Evolutionary conservation across 352 stramenopile species (phyloP), one percentile per base, ranked within the genome.

Genomic region (Pythium dissotocum): DNA sequence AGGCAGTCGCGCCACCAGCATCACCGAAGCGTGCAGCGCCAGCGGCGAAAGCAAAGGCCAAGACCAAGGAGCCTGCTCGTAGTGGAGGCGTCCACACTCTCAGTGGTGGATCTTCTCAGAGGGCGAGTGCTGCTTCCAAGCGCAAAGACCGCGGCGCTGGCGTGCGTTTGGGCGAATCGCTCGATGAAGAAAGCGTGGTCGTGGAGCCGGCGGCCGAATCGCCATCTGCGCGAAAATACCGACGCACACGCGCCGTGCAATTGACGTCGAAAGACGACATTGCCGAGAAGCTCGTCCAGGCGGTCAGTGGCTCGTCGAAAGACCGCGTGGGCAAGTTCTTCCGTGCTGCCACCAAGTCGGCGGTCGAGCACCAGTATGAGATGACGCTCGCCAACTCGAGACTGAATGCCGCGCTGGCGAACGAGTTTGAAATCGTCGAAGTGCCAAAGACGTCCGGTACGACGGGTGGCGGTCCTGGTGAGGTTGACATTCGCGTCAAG

Each of bases 341-440:
- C 52, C 85, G 85, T 32, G 76, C 82, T 0, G 82, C 83, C 6
- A 94, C 88, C 14, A 87, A 87, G 46, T 87, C 72, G 12, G 88
- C 88, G 21, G 83, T 96, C 6, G 82, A 90, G 30, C 76, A 95
- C 57, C 85, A 96, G 69, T 93, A 96, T 67, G 77, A 89, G 58
- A 73, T 90, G 52, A 85, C 79, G 10, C 58, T 93, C 21, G 88
- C 88, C 9, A 96, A 78, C 26, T 83, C 88, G 14, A 72, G 88
- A 2, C 69, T 96, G 30, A 88, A 89, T 14, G 88, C 87, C 4
- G 85, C 88, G 8, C 79, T 93, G 7, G 60, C 63, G 1, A 72
- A 73, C 18, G 77, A 83, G 46, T 95, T 90, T 72, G 78, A 90
- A 62, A 83, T 89, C 12, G 53, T 83, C 28, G 67, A 82, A 18